Evolutionary conservation across 2,329 filamentous ascomycete species (phyloP).

Genomic region (Neospermospora avenae): DNA sequence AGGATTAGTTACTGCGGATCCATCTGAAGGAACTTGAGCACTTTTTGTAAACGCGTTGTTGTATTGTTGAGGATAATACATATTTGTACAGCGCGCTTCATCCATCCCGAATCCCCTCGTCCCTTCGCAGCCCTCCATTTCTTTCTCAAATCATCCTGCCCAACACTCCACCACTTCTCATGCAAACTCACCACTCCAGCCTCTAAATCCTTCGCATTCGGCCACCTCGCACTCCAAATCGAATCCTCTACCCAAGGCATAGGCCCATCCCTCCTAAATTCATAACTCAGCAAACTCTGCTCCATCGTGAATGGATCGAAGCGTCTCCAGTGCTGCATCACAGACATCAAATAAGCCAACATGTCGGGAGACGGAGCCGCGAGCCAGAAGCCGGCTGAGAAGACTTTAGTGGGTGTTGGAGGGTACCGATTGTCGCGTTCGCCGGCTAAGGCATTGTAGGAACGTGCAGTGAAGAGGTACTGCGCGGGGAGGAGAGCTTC

Average conservation of each 20-base stretch:
- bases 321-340: slow-evolving; percentile 37
- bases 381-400: slow-evolving; percentile 42
- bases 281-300: slow-evolving; percentile 44
- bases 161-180: slow-evolving; percentile 38
- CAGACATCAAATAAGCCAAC: slow-evolving; percentile 38
- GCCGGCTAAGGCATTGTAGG: slow-evolving; percentile 37
- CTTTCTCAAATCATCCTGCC: slow-evolving; percentile 23
- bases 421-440: slow-evolving; percentile 38
- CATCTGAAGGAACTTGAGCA: too few relatives aligned
- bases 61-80: too few relatives aligned
- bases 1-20: too few relatives aligned
- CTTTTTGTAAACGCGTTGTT: too few relatives aligned
- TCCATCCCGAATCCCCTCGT: too few relatives aligned
- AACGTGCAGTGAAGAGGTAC: slow-evolving; percentile 37
- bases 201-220: slow-evolving; percentile 34
- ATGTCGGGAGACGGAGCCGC: slow-evolving; percentile 38
- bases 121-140: slow-evolving; percentile 9
- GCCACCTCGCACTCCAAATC: slow-evolving; percentile 41
- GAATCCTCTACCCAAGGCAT: slow-evolving; percentile 42
- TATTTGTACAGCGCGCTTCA: too few relatives aligned
- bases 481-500: slow-evolving; percentile 33
- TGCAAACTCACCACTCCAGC: slow-evolving; percentile 37
- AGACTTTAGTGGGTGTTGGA: slow-evolving; percentile 33
- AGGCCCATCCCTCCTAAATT: slow-evolving; percentile 38
- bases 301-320: slow-evolving; percentile 40